These are phyloP conservation scores for Lentinus polychrous DNA, from an alignment of 1,284 basidiomycete species.

Conservation along the genomic window DNA sequence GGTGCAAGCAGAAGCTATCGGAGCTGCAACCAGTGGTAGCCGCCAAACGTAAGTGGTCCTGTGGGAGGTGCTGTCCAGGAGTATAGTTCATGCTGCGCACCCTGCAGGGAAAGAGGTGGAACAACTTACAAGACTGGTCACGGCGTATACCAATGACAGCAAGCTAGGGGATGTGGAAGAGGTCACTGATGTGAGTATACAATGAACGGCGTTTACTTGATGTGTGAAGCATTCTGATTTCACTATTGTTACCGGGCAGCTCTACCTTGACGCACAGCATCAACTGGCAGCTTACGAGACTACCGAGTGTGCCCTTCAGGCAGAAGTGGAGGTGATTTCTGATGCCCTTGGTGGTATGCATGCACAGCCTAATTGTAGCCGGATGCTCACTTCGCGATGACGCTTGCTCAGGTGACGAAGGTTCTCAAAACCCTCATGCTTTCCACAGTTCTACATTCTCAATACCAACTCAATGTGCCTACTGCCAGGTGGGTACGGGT, in stretches of 20 bases:
- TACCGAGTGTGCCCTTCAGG: conserved; percentile 45
- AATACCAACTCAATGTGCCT: conserved; percentile 73
- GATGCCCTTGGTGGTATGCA: conserved; percentile 57
- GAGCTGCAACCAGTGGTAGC: conserved; percentile 54
- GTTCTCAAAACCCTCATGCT: conserved; percentile 60
- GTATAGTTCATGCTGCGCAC: neutral
- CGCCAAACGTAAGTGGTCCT: conserved; percentile 47
- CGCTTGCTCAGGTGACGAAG: conserved; percentile 54
- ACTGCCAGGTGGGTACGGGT: conserved; percentile 57
- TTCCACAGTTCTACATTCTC: conserved; percentile 83
- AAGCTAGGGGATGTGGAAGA: conserved; percentile 57
- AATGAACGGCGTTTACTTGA: too few species aligned
- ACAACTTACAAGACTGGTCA: conserved; percentile 42
- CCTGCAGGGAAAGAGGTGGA: conserved; percentile 49
- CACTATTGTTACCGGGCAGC: conserved; percentile 31
- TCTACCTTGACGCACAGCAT: conserved; percentile 58
- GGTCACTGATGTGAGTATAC: conserved; percentile 41
- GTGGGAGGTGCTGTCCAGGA: neutral
- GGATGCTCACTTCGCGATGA: conserved; percentile 1
- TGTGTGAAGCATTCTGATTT: too few species aligned
- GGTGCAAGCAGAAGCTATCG: conserved; percentile 47
- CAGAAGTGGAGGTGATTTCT: conserved; percentile 57
- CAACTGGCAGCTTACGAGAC: conserved; percentile 49
- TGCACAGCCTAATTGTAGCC: neutral
- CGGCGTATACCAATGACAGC: conserved; percentile 45